Evolutionary conservation across 257 asterid species (phyloP).

Genomic region (Lantana camara): DNA sequence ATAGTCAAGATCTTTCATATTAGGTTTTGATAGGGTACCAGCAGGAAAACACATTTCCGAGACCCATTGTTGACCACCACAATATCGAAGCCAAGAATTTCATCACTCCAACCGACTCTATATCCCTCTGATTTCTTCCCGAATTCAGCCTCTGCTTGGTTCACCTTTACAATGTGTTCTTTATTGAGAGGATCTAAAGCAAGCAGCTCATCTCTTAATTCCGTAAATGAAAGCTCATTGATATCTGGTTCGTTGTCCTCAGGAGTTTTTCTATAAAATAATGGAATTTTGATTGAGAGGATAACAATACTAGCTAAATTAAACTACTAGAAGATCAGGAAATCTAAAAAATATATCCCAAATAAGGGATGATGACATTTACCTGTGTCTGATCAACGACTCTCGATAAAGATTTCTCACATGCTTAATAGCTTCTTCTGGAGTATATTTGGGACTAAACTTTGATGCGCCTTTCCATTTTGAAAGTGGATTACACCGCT

Average conservation of each 20-base stretch:
- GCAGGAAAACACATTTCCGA: slow-evolving; percentile 94
- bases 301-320: no score
- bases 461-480: slow-evolving; percentile 78
- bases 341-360: not conserved
- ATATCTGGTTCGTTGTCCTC: slow-evolving; percentile 56
- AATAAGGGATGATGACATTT: slow-evolving; percentile 20
- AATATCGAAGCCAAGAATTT: slow-evolving; percentile 95
- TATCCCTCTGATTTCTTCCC: slow-evolving; percentile 96
- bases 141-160: slow-evolving; percentile 95
- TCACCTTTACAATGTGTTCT: slow-evolving; percentile 69
- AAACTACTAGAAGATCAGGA: no score
- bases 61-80: slow-evolving; percentile 99
- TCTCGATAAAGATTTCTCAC: slow-evolving; percentile 73
- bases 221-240: slow-evolving; percentile 76
- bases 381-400: slow-evolving; percentile 68
- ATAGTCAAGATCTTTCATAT: slow-evolving; percentile 85
- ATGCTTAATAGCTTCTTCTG: slow-evolving; percentile 78
- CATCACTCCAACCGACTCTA: slow-evolving; percentile 96
- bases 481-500: slow-evolving; percentile 84
- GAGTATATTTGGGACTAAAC: slow-evolving; percentile 63
- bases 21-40: slow-evolving; percentile 85
- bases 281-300: slow-evolving; percentile 4
- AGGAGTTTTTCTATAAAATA: slow-evolving; percentile 55
- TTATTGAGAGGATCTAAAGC: slow-evolving; percentile 87
- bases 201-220: slow-evolving; percentile 82